Evolutionary conservation across 345 rosid genomes (phyloP).

Genomic region (Pugionium dolabratum): DNA sequence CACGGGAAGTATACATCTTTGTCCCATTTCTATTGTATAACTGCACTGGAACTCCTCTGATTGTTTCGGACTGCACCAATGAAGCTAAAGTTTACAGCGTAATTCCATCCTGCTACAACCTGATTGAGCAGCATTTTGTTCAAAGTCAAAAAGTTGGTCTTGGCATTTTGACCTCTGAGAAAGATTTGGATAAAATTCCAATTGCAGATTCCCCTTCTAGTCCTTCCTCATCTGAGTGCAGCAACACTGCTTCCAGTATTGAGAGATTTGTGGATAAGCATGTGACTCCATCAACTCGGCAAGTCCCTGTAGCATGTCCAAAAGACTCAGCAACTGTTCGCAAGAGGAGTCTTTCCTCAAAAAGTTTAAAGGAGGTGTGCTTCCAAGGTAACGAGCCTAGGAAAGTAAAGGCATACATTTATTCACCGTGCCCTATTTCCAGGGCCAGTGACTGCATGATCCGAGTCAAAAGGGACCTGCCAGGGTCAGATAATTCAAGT

Average conservation of each 20-base stretch:
- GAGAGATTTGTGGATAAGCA: conserved; percentile 45
- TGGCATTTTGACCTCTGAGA: conserved; percentile 57
- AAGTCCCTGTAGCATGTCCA: conserved; percentile 41
- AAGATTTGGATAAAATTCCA: conserved; percentile 42
- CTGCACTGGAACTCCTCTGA: conserved; percentile 76
- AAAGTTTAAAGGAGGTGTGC: conserved; percentile 46
- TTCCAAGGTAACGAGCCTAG: conserved; percentile 44
- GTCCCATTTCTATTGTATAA: conserved; percentile 83
- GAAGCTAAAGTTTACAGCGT: conserved; percentile 51
- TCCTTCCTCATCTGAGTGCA: conserved; percentile 45
- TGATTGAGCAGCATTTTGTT: conserved; percentile 52
- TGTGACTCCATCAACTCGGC: conserved; percentile 44
- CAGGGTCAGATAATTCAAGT: conserved; percentile 47
- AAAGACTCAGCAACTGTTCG: conserved; percentile 39
- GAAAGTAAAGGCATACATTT: conserved; percentile 72
- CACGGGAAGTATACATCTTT: conserved; percentile 71
- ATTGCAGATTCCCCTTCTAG: conserved; percentile 39
- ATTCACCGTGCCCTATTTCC: conserved; percentile 64
- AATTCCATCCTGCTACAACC: conserved; percentile 76
- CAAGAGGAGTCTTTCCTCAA: conserved; percentile 42
- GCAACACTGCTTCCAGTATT: conserved; percentile 36
- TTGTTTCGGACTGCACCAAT: conserved; percentile 56
- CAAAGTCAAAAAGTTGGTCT: conserved; percentile 64
- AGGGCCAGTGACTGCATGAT: conserved; percentile 57
- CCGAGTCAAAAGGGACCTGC: conserved; percentile 51